These are phyloP conservation scores for Podospora anserina DNA, from an alignment of 495 filamentous ascomycete genomes.

Conservation along the genomic window DNA sequence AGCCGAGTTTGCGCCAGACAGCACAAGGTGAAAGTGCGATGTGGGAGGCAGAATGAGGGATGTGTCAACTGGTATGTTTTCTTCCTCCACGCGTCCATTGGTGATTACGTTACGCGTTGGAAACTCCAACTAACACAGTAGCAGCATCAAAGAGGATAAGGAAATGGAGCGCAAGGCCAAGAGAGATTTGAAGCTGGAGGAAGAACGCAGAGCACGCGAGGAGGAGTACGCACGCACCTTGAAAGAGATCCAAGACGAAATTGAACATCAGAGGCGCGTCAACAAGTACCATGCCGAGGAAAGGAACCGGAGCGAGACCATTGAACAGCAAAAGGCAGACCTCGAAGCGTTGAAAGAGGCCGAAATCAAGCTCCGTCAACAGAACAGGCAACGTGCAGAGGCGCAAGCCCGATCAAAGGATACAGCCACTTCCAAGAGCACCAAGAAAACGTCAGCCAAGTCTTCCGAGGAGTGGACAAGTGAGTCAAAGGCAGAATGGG, in stretches of 20 bases:
- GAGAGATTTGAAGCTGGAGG: conserved; percentile 55
- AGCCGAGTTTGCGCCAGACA: conserved; percentile 49
- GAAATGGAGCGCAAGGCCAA: conserved; percentile 43
- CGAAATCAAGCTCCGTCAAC: conserved; percentile 14
- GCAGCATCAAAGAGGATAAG: conserved; percentile 45
- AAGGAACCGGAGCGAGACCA: conserved; percentile 39
- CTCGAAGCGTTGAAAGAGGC: conserved; percentile 25
- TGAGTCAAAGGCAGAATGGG: conserved; percentile 53
- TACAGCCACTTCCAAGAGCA: neutral
- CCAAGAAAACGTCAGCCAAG: neutral
- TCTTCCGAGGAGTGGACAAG: conserved; percentile 6
- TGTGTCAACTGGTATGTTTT: conserved; percentile 44
- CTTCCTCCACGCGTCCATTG: neutral
- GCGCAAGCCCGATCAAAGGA: conserved; percentile 5
- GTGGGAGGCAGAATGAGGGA: conserved; percentile 29
- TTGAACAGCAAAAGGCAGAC: conserved; percentile 42
- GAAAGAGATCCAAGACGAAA: conserved; percentile 56
- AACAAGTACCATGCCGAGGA: conserved; percentile 48
- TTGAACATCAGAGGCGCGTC: conserved; percentile 49
- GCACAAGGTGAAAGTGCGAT: conserved; percentile 45
- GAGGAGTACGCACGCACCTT: conserved; percentile 49
- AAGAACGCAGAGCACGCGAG: conserved; percentile 49
- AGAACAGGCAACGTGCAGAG: conserved; percentile 15
- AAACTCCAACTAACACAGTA: neutral
- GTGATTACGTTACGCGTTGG: neutral